These are phyloP conservation scores for Ottelia alismoides DNA, from an alignment of 106 monocot genomes.

Conservation along the genomic window DNA sequence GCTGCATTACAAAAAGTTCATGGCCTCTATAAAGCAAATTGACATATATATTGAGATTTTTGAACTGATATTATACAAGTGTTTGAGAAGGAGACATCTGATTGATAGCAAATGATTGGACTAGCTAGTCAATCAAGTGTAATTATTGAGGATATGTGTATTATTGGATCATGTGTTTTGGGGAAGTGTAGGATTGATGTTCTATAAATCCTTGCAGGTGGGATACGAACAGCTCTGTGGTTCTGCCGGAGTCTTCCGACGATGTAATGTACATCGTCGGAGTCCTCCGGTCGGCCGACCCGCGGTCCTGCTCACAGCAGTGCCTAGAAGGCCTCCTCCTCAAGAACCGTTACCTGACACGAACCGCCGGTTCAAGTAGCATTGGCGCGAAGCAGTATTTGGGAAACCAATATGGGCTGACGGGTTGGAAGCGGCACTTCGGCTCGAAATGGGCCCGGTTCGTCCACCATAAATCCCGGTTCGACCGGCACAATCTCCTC, in stretches of 20 bases:
- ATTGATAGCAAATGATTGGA: no score
- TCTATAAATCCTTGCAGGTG: constrained; percentile 36
- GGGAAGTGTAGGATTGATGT: no score
- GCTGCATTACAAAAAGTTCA: no score
- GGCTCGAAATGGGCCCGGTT: constrained; percentile 54
- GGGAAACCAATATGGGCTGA: constrained; percentile 19
- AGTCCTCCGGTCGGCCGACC: constrained; percentile 45
- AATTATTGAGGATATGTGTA: no score
- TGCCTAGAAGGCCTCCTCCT: constrained; percentile 34
- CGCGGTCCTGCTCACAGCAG: constrained; percentile 7
- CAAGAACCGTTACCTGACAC: constrained; percentile 25
- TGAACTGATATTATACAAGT: no score
- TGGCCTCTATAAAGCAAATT: no score
- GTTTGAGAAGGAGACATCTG: no score
- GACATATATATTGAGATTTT: no score
- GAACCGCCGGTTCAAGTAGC: constrained; percentile 9
- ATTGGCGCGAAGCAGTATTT: constrained; percentile 78
- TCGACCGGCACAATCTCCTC: constrained; percentile 44
- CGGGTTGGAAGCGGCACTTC: constrained; percentile 45
- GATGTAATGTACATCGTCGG: constrained; percentile 53
- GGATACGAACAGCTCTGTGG: constrained; percentile 55
- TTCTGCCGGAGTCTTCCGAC: constrained; percentile 38
- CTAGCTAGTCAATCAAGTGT: no score
- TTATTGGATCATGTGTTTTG: no score
- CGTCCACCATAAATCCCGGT: constrained; percentile 28